These are phyloP conservation scores for Crithidia mellificae DNA, from an alignment of 208 protist genomes.

Conservation along the genomic window DNA sequence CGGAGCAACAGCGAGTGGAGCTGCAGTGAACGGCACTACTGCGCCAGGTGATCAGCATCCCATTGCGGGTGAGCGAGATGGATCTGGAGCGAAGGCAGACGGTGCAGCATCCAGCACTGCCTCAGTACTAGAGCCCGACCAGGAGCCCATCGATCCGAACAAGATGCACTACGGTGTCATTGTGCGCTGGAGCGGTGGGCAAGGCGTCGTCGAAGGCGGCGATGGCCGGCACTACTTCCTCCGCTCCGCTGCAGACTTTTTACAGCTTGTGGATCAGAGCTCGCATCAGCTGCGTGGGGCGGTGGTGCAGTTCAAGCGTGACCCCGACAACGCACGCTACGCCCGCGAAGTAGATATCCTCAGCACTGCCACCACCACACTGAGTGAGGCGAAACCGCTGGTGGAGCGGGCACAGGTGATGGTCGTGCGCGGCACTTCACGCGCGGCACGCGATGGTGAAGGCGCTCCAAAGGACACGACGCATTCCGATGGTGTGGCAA, in stretches of 20 bases:
- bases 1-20: neutral
- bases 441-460: neutral
- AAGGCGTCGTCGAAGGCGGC: conserved; percentile 77
- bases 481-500: no score
- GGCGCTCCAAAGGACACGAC: no score
- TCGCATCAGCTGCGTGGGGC: conserved; percentile 74
- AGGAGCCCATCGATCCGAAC: conserved; percentile 33
- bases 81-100: no score
- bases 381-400: conserved; percentile 51
- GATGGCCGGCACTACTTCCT: conserved; percentile 75
- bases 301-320: conserved; percentile 73
- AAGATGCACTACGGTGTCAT: conserved; percentile 75
- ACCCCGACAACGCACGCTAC: conserved; percentile 47
- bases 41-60: no score
- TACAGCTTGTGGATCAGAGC: conserved; percentile 69
- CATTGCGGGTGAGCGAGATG: no score
- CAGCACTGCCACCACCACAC: conserved; percentile 48
- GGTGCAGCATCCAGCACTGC: no score
- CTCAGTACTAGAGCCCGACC: no score
- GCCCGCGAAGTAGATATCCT: conserved; percentile 69
- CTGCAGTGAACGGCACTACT: neutral
- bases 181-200: conserved; percentile 89
- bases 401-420: conserved; percentile 25
- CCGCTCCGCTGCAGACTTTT: conserved; percentile 70
- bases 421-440: neutral